Evolutionary conservation across 106 monocot genomes (phyloP).

Genomic region (Acanthochlamys bracteata): DNA sequence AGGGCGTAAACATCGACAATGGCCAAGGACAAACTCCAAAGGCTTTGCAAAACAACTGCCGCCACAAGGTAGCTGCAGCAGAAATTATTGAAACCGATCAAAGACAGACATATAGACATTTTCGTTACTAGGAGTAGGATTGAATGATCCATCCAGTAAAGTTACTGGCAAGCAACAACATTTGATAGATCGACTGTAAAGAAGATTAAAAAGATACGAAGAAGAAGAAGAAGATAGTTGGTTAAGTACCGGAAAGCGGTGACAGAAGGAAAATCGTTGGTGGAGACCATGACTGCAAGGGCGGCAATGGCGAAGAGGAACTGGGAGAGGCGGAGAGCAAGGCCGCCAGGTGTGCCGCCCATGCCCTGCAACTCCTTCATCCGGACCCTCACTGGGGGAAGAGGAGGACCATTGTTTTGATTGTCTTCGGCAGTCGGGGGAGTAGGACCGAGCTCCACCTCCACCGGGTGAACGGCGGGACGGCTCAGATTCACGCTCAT

Average conservation of each 20-base stretch:
- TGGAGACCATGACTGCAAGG: constrained; percentile 71
- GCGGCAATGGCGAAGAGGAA: constrained; percentile 64
- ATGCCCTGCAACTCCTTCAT: constrained; percentile 91
- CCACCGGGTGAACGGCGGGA: constrained; percentile 92
- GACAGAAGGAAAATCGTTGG: constrained; percentile 82
- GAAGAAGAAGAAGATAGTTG: background rate
- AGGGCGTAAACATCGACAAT: constrained; percentile 84
- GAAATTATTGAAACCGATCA: background rate
- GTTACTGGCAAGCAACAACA: background rate
- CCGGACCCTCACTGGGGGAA: constrained; percentile 46
- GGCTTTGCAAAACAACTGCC: constrained; percentile 58
- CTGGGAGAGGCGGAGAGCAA: constrained; percentile 60
- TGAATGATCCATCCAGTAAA: background rate
- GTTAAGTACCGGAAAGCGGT: constrained; percentile 92
- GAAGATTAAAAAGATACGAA: background rate
- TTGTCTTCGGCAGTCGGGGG: constrained; percentile 34
- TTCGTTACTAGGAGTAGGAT: background rate
- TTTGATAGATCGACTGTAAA: background rate
- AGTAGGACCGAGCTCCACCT: constrained; percentile 42
- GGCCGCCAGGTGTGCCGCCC: constrained; percentile 78
- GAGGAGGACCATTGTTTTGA: background rate
- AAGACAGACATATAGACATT: background rate
- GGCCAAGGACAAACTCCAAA: constrained; percentile 80
- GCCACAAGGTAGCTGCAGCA: constrained; percentile 74
- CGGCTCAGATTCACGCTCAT: constrained; percentile 58